Evolutionary conservation across 441 rosid species (phyloP).

Genomic region (Aleurites moluccanus): DNA sequence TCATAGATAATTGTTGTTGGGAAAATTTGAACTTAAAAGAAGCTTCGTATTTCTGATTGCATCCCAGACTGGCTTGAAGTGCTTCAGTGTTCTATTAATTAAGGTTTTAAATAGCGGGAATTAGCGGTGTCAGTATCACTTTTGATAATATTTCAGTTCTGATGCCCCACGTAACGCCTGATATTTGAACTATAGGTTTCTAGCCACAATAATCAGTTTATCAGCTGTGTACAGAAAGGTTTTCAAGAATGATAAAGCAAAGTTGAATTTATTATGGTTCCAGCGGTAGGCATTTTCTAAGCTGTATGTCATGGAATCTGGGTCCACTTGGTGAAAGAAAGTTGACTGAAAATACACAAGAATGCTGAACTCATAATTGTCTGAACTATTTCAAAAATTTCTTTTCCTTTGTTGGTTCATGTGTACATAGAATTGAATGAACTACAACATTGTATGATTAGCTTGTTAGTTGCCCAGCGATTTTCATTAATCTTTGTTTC

Average conservation of each 20-base stretch:
- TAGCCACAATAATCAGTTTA: too few species aligned
- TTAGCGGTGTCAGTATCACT: background rate
- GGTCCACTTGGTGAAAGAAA: background rate
- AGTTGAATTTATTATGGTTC: too few species aligned
- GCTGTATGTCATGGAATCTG: background rate
- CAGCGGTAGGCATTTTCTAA: background rate
- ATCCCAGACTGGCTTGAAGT: background rate
- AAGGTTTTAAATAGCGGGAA: too few species aligned
- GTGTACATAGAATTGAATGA: background rate
- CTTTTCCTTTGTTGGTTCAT: background rate
- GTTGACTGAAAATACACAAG: too few species aligned
- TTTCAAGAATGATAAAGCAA: background rate
- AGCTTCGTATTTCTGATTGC: background rate
- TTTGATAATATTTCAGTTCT: background rate
- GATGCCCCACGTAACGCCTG: too few species aligned
- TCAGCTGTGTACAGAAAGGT: background rate
- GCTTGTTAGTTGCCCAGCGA: constrained; percentile 11
- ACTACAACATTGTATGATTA: constrained; percentile 17
- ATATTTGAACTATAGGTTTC: too few species aligned
- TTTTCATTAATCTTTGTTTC: background rate
- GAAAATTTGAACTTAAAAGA: background rate
- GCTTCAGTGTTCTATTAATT: background rate
- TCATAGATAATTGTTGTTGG: too few species aligned
- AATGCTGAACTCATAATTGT: too few species aligned
- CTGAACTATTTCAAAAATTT: too few species aligned